Base-by-base conservation (phyloP, 441 rosid genomes). In the Populus hybrid region DNA sequence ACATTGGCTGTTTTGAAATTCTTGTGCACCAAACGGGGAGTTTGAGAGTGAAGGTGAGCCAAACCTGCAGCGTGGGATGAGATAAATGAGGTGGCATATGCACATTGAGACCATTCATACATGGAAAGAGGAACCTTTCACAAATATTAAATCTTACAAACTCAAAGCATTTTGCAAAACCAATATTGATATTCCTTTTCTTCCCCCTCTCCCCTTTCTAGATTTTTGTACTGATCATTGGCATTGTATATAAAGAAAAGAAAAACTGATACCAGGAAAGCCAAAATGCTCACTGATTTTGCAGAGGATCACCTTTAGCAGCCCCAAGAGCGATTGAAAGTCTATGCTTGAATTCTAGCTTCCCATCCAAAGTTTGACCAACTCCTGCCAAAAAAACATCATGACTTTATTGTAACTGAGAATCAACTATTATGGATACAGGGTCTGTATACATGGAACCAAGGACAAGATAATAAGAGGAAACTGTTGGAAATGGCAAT, bases 301-400 rank as follows among this genome's bases (percentile, higher is more conserved):
- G 93, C 87, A 89, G 84, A 88, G 79, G 89, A 87, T 88, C 94
- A 92, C 95, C 97, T 91, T 81, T 91, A 71, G 94, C 97, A 14
- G 94, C 95, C 77, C 89, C 94, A 6, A 88, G 78, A 80, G 95
- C 95, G 80, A 91, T 85, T n/a, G 86, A 81, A 76, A 91, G 76
- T 86, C 94, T 87, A 70, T 74, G 88, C 80, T 91, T 87, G 87
- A 92, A 91, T 84, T 89, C 92, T 61, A 92, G 86, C 83, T 86
- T 85, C 65, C 83, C 86, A 24, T 86, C 81, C 75, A 86, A 83
- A 66, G 79, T 88, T 80, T 76, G 82, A 67, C 89, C 72, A 3
- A 82, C 71, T 79, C 86, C 90, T 85, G 89, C 30, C 59, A 79
- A 71, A 69, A 71, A 69, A 74, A 76, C 18, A 78, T 76, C 64